Conservation (phyloP, 306 rosid species). For the Ceratonia siliqua region DNA sequence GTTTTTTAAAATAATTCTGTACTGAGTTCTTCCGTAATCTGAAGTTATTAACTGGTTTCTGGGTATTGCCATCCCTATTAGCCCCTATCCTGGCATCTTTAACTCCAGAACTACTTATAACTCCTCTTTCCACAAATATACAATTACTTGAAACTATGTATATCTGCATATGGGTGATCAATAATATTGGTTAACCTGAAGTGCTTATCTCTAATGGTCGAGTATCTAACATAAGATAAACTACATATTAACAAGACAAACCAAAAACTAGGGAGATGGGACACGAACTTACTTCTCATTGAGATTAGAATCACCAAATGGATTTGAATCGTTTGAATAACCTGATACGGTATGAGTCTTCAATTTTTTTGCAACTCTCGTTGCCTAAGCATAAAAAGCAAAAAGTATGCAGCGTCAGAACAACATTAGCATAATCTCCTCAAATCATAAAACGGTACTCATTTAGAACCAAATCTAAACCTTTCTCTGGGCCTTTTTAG, state of each 20-base stretch:
- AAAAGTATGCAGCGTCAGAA: not conserved
- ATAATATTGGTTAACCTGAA: not conserved
- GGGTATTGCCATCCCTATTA: not conserved
- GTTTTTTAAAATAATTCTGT: not conserved
- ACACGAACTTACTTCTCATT: slow-evolving; percentile 64
- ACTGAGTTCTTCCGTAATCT: not conserved
- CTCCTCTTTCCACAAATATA: not conserved
- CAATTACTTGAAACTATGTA: not conserved
- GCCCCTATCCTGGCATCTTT: not conserved
- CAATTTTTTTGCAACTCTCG: slow-evolving; percentile 67
- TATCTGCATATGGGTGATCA: slow-evolving; percentile 1
- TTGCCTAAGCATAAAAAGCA: slow-evolving; percentile 46
- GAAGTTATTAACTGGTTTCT: not conserved
- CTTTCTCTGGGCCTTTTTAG: slow-evolving; percentile 85
- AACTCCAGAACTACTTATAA: not conserved
- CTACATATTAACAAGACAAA: not conserved
- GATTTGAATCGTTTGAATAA: slow-evolving; percentile 91
- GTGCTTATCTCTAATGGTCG: not conserved
- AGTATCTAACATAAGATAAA: not conserved
- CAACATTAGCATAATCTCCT: not conserved
- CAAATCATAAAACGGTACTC: not conserved
- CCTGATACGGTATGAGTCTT: slow-evolving; percentile 73
- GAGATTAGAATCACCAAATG: slow-evolving; percentile 94
- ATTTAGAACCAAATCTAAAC: slow-evolving; percentile 30
- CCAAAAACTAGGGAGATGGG: not conserved